Conservation (phyloP, 257 asterid genomes). For the Solanum lycopersicoides region DNA sequence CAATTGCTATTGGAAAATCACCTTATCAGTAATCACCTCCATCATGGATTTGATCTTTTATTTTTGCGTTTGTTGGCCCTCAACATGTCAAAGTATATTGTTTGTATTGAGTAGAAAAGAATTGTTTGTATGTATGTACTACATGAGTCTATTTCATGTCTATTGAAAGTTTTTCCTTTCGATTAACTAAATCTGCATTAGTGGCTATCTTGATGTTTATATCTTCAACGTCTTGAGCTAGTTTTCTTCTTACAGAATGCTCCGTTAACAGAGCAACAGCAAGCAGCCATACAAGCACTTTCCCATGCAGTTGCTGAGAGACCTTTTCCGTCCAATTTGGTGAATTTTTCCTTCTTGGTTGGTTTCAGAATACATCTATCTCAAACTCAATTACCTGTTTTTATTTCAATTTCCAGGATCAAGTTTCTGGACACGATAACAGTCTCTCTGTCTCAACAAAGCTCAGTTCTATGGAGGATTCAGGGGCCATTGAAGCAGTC, state of each 20-base stretch:
- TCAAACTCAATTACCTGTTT: neutral
- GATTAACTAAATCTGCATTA: neutral
- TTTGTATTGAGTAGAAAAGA: neutral
- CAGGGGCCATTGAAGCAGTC: slow-evolving; percentile 58
- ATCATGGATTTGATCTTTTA: neutral
- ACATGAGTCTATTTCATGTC: neutral
- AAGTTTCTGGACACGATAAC: slow-evolving; percentile 45
- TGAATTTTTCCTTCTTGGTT: slow-evolving; percentile 11
- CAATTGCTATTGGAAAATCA: neutral
- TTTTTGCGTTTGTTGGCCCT: neutral
- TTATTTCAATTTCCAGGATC: slow-evolving; percentile 46
- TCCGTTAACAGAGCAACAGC: slow-evolving; percentile 95
- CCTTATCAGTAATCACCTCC: neutral
- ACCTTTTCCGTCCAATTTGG: slow-evolving; percentile 78
- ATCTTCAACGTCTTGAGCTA: neutral
- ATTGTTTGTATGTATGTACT: neutral
- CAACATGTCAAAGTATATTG: neutral
- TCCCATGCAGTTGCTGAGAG: slow-evolving; percentile 97
- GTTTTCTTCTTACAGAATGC: slow-evolving; percentile 40
- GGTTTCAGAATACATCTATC: neutral
- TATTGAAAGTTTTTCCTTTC: neutral
- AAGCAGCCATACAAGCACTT: slow-evolving; percentile 78
- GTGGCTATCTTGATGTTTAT: neutral
- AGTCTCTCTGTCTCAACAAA: slow-evolving; percentile 49
- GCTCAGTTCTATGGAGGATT: slow-evolving; percentile 52